Base-by-base conservation (phyloP, 768 basidiomycete species). In the Kwoniella sp. region DNA sequence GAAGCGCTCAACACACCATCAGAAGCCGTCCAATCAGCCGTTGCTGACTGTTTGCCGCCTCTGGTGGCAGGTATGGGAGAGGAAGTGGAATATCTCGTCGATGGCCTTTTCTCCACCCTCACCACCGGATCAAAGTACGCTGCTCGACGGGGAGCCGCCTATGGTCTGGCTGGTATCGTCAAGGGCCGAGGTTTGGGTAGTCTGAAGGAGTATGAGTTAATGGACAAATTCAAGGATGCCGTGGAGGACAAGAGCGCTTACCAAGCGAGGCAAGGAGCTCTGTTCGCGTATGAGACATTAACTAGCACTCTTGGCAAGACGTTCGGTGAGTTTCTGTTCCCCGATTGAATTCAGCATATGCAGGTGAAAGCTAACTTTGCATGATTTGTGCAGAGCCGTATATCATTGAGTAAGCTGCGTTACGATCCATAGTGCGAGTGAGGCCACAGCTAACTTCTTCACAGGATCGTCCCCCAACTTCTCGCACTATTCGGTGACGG, bases 1-100 rank as follows among this genome's bases (percentile, higher is more conserved):
- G 90, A 90, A 30, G 91, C 95, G 0, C 83, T 99, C 61, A 89
- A 89, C 79, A 98, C 94, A 0, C 96, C 95, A 0, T 87, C 93
- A 1, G 96, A 99, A 77, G 89, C 94, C 75, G 96, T 99, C 0
- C 95, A 98, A 77, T 88, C 91, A 49, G 94, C 96, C 8, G 92
- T 98, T 1, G 91, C 94, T 0, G 96, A 97, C 63, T 98, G 95
- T 81, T 83, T 99, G 2, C 88, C 91, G 0, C 91, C 93, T 0
- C 83, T 99, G 7, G 90, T 93, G 46, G 84, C 85, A 36, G 80
- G 87, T 29, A 89, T 91, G 84, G 82, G 83, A 30, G 83, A 85
- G 8, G 81, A 84, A 29, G 84, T 84, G 25, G 83, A 88, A 17
- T 82, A 84, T 1, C 82, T 99, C n/a, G 85, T 92, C 49, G 90